These are phyloP conservation scores for Xylariaceae sp. DNA, from an alignment of 2,329 filamentous ascomycete species.

Conservation along the genomic window DNA sequence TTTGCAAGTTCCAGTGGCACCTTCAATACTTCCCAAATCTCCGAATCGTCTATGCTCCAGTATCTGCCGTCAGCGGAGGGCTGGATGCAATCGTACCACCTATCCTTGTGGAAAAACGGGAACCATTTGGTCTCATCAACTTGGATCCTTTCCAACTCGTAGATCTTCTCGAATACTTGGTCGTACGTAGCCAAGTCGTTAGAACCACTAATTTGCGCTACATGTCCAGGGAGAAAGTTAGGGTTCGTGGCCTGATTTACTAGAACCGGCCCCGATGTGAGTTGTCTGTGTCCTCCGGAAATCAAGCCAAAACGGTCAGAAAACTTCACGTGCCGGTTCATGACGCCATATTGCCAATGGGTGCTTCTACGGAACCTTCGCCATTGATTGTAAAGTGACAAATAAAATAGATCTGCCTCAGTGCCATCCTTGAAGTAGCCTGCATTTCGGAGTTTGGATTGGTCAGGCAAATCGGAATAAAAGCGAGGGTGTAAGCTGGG, in stretches of 20 bases:
- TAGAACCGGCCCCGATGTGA: not conserved
- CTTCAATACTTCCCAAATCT: not conserved
- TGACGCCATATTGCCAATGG: not conserved
- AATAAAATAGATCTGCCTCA: not conserved
- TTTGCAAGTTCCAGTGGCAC: not conserved
- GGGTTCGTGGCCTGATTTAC: not conserved
- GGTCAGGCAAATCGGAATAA: not conserved
- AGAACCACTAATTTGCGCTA: not conserved
- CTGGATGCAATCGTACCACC: conserved; percentile 1
- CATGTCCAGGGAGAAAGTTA: not conserved
- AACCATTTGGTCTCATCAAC: conserved; percentile 5
- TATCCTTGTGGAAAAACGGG: conserved; percentile 2
- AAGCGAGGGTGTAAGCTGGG: not conserved
- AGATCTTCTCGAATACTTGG: not conserved
- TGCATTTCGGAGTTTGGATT: not conserved
- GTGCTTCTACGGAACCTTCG: not conserved
- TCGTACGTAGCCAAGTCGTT: not conserved
- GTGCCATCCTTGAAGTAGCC: not conserved
- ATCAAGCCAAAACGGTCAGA: not conserved
- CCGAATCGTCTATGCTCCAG: conserved; percentile 1
- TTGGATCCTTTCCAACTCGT: not conserved
- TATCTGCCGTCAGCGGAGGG: not conserved
- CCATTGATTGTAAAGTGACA: not conserved
- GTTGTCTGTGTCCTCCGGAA: not conserved
- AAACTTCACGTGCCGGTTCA: conserved; percentile 3